Conservation (phyloP, 2,329 filamentous ascomycete species). For the Podosphaera fusca region DNA sequence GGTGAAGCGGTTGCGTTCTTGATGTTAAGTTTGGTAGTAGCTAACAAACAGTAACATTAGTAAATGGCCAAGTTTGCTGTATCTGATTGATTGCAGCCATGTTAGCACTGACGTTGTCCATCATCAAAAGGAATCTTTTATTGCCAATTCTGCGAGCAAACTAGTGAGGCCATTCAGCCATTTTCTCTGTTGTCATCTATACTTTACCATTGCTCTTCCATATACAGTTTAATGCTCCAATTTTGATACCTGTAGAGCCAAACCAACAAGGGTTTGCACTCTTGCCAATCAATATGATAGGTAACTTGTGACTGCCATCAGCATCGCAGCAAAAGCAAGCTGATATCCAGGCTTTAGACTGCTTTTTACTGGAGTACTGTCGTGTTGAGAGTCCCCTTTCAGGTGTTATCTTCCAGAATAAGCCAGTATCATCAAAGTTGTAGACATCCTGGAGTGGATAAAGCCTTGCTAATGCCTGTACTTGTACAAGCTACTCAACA, state of each 20-base stretch:
- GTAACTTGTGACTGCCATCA: neutral
- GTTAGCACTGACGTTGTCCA: neutral
- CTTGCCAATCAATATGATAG: neutral
- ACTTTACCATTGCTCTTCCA: neutral
- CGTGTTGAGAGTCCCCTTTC: neutral
- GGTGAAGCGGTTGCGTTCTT: neutral
- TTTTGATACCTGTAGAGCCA: neutral
- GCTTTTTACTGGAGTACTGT: neutral
- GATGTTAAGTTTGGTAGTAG: neutral
- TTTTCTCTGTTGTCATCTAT: neutral
- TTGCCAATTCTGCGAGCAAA: neutral
- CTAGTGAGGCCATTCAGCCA: neutral
- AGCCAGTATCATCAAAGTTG: neutral
- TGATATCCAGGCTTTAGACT: neutral
- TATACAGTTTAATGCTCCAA: neutral
- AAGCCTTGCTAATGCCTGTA: neutral
- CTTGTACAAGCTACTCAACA: neutral
- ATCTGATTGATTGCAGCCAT: neutral
- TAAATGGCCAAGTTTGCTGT: neutral
- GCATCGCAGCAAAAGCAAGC: neutral
- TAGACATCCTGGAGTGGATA: neutral
- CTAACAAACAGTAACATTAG: neutral
- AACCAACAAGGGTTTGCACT: neutral
- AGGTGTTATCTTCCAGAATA: neutral
- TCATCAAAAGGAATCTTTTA: neutral